These are phyloP conservation scores for Pyricularia grisea DNA, from an alignment of 2,329 filamentous ascomycete genomes.

Conservation along the genomic window DNA sequence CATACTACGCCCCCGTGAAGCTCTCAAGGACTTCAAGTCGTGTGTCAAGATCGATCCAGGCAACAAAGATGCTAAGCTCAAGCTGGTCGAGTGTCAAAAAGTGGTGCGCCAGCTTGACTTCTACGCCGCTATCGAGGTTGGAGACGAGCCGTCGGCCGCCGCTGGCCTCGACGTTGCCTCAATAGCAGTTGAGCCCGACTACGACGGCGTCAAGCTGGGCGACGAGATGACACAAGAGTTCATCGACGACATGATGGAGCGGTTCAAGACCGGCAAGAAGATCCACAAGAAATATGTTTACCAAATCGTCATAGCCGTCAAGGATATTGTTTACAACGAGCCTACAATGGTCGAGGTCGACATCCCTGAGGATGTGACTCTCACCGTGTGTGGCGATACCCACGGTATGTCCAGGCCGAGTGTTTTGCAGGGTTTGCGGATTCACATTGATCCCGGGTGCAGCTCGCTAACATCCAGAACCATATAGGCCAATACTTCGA, in stretches of 20 bases:
- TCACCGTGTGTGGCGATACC: slow-evolving; percentile 96
- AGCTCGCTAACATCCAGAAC: background rate
- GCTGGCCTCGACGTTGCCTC: slow-evolving; percentile 82
- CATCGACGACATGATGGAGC: slow-evolving; percentile 91
- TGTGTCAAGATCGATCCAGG: slow-evolving; percentile 79
- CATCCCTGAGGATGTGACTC: slow-evolving; percentile 63
- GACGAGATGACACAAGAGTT: slow-evolving; percentile 92
- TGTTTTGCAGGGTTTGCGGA: background rate
- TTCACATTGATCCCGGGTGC: background rate
- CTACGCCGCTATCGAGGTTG: slow-evolving; percentile 87
- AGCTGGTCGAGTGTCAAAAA: slow-evolving; percentile 89
- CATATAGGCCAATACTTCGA: slow-evolving; percentile 86
- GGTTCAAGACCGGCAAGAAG: slow-evolving; percentile 94
- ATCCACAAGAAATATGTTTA: slow-evolving; percentile 95
- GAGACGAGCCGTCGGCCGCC: slow-evolving; percentile 84
- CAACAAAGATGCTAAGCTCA: slow-evolving; percentile 86
- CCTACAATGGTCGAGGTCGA: slow-evolving; percentile 94
- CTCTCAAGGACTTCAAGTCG: slow-evolving; percentile 83
- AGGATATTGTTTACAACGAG: slow-evolving; percentile 84
- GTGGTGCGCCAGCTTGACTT: slow-evolving; percentile 88
- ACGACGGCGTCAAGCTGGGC: slow-evolving; percentile 73
- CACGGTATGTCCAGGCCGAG: slow-evolving; percentile 52
- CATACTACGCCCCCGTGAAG: slow-evolving; percentile 80
- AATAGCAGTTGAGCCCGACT: slow-evolving; percentile 72
- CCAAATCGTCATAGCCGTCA: slow-evolving; percentile 86